Percentiles rank a stretch among this genome's conserved stretches.
These are phyloP conservation scores for Pisolithus microcarpus DNA, from an alignment of 768 basidiomycete species.

Conservation along the genomic window DNA sequence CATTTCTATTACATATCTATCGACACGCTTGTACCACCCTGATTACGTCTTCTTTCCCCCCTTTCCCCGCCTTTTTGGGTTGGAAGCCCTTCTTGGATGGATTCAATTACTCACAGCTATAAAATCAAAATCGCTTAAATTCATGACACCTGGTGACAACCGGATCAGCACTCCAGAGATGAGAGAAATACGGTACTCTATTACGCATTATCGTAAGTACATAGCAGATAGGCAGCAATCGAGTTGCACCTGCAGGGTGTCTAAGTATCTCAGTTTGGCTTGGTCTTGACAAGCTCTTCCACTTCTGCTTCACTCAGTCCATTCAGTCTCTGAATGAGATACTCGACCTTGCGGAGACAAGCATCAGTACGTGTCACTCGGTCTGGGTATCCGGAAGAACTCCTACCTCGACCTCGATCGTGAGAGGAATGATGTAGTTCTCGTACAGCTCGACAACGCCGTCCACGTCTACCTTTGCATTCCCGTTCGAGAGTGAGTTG, in stretches of 20 bases:
- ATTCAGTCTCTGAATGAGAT: constrained; percentile 84
- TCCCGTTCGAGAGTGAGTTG: constrained; percentile 25
- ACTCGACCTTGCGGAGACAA: constrained; percentile 65
- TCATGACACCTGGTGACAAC: neutral
- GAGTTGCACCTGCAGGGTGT: too few relatives aligned
- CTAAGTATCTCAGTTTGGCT: neutral
- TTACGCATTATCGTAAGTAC: too few relatives aligned
- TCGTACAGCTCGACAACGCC: constrained; percentile 91
- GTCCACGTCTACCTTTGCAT: constrained; percentile 82
- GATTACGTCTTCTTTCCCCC: neutral
- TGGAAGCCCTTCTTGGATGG: constrained; percentile 8
- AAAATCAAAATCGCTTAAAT: neutral
- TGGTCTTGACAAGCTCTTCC: constrained; percentile 41
- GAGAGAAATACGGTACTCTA: neutral
- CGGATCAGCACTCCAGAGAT: neutral
- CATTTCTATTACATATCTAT: constrained; percentile 18
- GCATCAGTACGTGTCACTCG: neutral
- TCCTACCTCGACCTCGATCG: constrained; percentile 94
- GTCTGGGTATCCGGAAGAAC: constrained; percentile 5
- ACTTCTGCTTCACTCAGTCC: constrained; percentile 79
- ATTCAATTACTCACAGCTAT: neutral
- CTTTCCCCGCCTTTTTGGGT: constrained; percentile 8
- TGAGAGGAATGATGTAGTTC: constrained; percentile 93
- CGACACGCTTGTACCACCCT: constrained; percentile 21
- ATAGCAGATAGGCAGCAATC: neutral